Base-by-base conservation (phyloP, 2,329 filamentous ascomycete species). In the Albophoma yamanashiensis region DNA sequence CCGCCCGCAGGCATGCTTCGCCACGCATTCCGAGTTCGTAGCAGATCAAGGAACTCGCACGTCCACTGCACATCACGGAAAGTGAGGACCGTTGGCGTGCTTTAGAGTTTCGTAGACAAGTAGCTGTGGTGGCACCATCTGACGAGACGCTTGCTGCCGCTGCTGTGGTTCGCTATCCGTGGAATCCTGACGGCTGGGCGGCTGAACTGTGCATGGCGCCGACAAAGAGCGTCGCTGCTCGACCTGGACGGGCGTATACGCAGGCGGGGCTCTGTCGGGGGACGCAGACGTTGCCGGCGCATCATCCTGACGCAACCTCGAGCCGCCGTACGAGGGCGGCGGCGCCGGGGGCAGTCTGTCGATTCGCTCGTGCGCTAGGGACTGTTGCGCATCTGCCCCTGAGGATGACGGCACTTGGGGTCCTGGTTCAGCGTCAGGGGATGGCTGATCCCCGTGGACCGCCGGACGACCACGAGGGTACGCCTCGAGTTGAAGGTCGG, bases 261-360 rank as follows among this genome's bases (percentile, higher is more conserved):
- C 36, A 12, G 11, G 36, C 36, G 36, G 36, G 36, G 11, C 36
- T 4, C 36, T 38, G 36, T 38, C 14, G 36, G 14, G 11, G 14
- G 9, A 14, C 14, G 36, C 3, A 14, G 36, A 38, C 36, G 14
- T 4, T 14, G 11, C 36, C 11, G 36, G 4, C 34, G 34, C 34
- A 11, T 7, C 7, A 36, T 36, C 6, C 9, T 8, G 34, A 36
- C 9, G n/a, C 20, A 40, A 20, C 50, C 56, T 40, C 50, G 50
- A 56, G 22, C 47, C 50, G 3, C 56, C 42, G 25, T 60, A 60
- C 22, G 59, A 52, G 27, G 59, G 59, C 31, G 59, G 59, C 22
- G 56, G 59, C 56, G 25, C 4, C 50, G 6, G 11, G 31, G 56
- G 59, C 17, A 8, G 14, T 20, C 7, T 15, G 14, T 17, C 31